phyloP scores from a whole-genome alignment of 495 filamentous ascomycete genomes.

The Trichocladium antarcticum region DNA sequence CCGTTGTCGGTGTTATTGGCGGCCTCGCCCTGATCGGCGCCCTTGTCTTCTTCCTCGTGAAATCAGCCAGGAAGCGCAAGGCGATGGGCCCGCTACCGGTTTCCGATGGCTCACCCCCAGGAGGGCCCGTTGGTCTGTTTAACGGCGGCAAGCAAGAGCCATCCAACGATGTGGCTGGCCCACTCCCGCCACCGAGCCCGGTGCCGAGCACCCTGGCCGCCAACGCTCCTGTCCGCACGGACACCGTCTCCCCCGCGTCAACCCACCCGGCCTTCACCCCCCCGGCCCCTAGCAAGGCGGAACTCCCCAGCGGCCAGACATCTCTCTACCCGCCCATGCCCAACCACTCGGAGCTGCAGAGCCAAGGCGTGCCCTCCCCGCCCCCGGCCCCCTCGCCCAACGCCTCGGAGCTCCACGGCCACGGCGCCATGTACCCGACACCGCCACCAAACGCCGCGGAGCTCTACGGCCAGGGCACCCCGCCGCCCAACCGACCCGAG shows the following conservation, averaged over 20 bases:
- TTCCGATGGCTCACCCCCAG: background rate
- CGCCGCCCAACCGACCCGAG: constrained; percentile 19
- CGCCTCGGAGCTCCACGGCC: constrained; percentile 2
- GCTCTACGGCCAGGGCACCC: constrained; percentile 22
- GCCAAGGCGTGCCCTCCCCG: background rate
- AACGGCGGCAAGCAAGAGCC: constrained; percentile 31
- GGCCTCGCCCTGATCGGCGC: constrained; percentile 25
- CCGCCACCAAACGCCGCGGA: constrained; percentile 14
- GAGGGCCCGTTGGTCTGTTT: background rate
- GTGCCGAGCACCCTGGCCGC: constrained; percentile 22
- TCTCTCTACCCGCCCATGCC: constrained; percentile 11
- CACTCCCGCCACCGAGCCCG: constrained; percentile 20
- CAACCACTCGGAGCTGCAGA: constrained; percentile 8
- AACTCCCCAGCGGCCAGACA: constrained; percentile 21
- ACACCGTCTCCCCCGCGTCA: constrained; percentile 33
- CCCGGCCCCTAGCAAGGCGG: constrained; percentile 17
- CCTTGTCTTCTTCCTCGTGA: constrained; percentile 28
- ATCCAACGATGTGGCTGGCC: constrained; percentile 14
- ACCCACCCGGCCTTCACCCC: constrained; percentile 18
- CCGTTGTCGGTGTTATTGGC: constrained; percentile 28
- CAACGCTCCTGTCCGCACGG: constrained; percentile 10
- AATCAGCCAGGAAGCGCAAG: constrained; percentile 4
- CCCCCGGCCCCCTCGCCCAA: background rate
- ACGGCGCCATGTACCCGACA: background rate
- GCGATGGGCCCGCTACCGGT: background rate